These are phyloP conservation scores for Teunomyces kruisii DNA, from an alignment of 805 yeast species.

Conservation along the genomic window DNA sequence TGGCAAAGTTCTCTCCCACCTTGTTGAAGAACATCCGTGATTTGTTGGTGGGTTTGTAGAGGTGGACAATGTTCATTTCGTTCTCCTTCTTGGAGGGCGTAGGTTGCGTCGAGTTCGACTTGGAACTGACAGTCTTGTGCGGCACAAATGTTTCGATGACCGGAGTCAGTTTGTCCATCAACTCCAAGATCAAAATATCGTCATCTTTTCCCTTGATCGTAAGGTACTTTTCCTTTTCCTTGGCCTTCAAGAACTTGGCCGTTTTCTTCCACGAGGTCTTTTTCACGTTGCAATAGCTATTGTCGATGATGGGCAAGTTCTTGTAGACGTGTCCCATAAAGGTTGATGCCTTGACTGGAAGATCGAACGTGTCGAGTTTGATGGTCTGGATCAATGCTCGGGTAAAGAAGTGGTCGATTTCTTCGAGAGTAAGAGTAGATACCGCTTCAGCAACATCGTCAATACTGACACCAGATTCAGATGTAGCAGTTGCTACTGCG, in stretches of 20 bases:
- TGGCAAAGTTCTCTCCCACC: slow-evolving; percentile 33
- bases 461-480: background rate
- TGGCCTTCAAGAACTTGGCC: slow-evolving; percentile 77
- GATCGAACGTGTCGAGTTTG: slow-evolving; percentile 50
- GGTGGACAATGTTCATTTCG: slow-evolving; percentile 31
- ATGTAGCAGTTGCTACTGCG: too few relatives aligned
- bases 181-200: slow-evolving; percentile 58
- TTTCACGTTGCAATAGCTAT: slow-evolving; percentile 57
- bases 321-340: slow-evolving; percentile 69
- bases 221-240: slow-evolving; percentile 73
- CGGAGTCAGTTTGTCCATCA: slow-evolving; percentile 47
- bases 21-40: slow-evolving; percentile 48
- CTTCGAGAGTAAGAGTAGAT: slow-evolving; percentile 51
- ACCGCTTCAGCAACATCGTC: slow-evolving; percentile 30
- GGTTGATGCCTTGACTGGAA: slow-evolving; percentile 72
- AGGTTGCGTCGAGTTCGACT: slow-evolving; percentile 12
- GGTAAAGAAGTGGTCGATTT: slow-evolving; percentile 71
- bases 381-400: slow-evolving; percentile 72
- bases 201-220: slow-evolving; percentile 84
- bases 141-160: slow-evolving; percentile 62
- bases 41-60: slow-evolving; percentile 58
- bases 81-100: slow-evolving; percentile 25
- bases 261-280: slow-evolving; percentile 89
- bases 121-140: slow-evolving; percentile 42
- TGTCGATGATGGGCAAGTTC: slow-evolving; percentile 71